Evolutionary conservation across 2,329 filamentous ascomycete species (phyloP).

Genomic region (Cercospora beticola): DNA sequence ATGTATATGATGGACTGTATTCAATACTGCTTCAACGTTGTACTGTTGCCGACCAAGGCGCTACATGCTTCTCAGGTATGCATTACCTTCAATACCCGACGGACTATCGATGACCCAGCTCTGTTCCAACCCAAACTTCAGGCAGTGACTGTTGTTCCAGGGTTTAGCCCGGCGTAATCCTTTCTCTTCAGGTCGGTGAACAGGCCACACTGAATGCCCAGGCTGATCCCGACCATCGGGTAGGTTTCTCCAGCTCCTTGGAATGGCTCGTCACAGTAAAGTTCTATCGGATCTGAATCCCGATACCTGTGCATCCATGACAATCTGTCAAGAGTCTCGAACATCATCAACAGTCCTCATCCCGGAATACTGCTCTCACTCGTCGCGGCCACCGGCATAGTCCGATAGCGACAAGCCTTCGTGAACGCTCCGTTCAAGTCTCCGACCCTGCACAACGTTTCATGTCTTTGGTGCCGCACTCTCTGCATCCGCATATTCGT

Average conservation of each 20-base stretch:
- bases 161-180: background rate
- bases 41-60: background rate
- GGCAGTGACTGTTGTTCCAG: background rate
- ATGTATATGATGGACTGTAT: no score
- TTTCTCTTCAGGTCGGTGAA: background rate
- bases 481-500: slow-evolving; percentile 14
- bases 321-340: background rate
- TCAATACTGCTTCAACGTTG: background rate
- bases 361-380: background rate
- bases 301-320: background rate
- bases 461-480: background rate
- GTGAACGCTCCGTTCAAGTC: slow-evolving; percentile 12
- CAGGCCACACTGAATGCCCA: background rate
- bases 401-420: slow-evolving; percentile 16
- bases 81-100: background rate
- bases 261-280: background rate
- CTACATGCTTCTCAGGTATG: background rate
- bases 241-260: background rate
- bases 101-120: background rate
- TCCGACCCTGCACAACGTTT: slow-evolving; percentile 17
- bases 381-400: slow-evolving; percentile 5
- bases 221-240: background rate
- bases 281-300: background rate
- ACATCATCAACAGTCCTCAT: background rate
- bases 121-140: background rate